A percentile compares a stretch with the other conserved stretches of the same genome.
Conservation (phyloP, 225 moss, liverwort and hornwort species). For the Antitrichia curtipendula region DNA sequence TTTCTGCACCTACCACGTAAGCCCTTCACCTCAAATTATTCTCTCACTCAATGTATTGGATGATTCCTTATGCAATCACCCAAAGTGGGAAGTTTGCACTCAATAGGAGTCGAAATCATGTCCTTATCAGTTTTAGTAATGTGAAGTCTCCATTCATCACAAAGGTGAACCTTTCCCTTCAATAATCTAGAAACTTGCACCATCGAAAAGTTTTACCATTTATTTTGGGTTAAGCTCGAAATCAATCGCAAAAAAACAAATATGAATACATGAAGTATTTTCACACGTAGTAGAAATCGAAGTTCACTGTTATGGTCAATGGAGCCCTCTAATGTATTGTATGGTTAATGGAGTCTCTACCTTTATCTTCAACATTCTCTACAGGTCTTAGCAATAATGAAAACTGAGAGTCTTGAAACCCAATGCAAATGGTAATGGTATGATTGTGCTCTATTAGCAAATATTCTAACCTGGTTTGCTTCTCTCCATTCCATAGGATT, state of each 20-base stretch:
- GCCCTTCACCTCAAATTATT: background rate
- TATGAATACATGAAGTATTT: background rate
- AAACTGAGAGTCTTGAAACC: background rate
- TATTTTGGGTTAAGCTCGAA: background rate
- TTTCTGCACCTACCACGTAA: constrained; percentile 52
- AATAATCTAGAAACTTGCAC: background rate
- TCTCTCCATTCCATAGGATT: constrained; percentile 30
- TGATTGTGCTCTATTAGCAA: background rate
- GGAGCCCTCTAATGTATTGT: too few species aligned
- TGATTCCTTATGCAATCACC: background rate
- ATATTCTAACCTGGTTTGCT: background rate
- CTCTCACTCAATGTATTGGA: background rate
- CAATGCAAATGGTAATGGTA: background rate
- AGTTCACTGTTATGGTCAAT: background rate
- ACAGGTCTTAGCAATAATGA: too few species aligned
- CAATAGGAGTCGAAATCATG: background rate
- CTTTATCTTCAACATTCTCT: background rate
- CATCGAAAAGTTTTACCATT: background rate
- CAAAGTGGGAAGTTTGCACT: background rate
- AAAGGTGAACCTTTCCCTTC: background rate
- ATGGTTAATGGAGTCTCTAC: background rate
- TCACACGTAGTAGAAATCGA: background rate
- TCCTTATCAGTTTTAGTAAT: background rate
- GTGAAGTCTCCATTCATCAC: background rate
- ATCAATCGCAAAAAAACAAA: background rate